These are phyloP conservation scores for Hygrophoropsis aurantiaca DNA, from an alignment of 768 basidiomycete species.

Conservation along the genomic window DNA sequence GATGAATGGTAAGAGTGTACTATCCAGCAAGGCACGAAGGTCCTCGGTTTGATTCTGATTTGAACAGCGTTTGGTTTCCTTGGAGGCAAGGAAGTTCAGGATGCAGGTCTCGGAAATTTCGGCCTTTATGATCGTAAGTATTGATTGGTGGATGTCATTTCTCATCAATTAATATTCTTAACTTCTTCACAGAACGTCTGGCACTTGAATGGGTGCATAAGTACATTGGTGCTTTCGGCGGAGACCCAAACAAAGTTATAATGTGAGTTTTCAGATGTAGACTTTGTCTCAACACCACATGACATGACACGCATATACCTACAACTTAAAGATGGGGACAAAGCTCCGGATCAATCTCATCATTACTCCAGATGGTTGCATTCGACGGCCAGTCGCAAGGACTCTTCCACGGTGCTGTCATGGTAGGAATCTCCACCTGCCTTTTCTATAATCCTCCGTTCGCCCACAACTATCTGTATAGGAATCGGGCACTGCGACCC, in stretches of 20 bases:
- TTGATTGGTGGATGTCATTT: background rate
- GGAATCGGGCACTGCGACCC: conserved; percentile 14
- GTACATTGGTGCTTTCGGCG: conserved; percentile 41
- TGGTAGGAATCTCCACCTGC: conserved; percentile 6
- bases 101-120: conserved; percentile 30
- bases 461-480: conserved; percentile 7
- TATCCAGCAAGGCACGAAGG: no score
- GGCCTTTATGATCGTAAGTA: conserved; percentile 37
- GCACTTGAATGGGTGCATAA: conserved; percentile 44
- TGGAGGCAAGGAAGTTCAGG: conserved; percentile 24
- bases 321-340: conserved; percentile 14
- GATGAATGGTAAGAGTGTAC: conserved; percentile 15
- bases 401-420: conserved; percentile 16
- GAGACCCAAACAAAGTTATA: conserved; percentile 33
- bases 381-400: conserved; percentile 13
- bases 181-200: conserved; percentile 23
- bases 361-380: conserved; percentile 13
- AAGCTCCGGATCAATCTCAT: conserved; percentile 15
- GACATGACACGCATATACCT: background rate
- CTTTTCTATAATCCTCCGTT: background rate
- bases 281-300: background rate
- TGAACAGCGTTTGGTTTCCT: conserved; percentile 32
- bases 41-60: no score
- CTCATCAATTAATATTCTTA: background rate
- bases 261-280: conserved; percentile 22